These are phyloP conservation scores for Buxus sempervirens DNA, from an alignment of 164 flowering plant genomes.

Conservation along the genomic window DNA sequence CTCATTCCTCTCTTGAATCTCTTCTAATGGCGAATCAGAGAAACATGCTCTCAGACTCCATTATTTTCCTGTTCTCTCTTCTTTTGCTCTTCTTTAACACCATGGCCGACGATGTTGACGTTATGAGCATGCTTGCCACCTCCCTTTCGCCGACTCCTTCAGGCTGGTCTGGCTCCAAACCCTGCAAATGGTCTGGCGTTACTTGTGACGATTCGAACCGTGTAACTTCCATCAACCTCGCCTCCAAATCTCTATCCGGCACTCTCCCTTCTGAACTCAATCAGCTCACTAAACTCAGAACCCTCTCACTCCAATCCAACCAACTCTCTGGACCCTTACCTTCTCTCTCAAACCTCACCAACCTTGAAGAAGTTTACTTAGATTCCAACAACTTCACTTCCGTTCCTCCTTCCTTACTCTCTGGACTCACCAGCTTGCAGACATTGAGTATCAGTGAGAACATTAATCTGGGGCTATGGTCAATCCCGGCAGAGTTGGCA, in stretches of 20 bases:
- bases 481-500: constrained; percentile 28
- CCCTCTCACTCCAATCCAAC: constrained; percentile 28
- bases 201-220: constrained; percentile 32
- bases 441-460: constrained; percentile 29
- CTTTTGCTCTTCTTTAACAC: constrained; percentile 14
- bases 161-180: constrained; percentile 33
- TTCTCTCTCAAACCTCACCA: constrained; percentile 16
- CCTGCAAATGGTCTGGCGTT: constrained; percentile 50
- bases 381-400: constrained; percentile 32
- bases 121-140: constrained; percentile 29
- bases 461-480: constrained; percentile 28
- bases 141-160: constrained; percentile 29
- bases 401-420: constrained; percentile 19
- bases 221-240: constrained; percentile 44
- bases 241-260: constrained; percentile 37
- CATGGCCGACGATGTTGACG: constrained; percentile 41
- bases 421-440: constrained; percentile 23
- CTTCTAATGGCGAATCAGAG: neutral
- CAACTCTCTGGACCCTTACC: constrained; percentile 29
- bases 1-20: neutral
- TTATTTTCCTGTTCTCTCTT: constrained; percentile 9
- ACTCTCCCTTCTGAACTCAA: constrained; percentile 34
- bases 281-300: constrained; percentile 29
- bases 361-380: constrained; percentile 26
- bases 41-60: neutral